phyloP scores from a whole-genome alignment of 2,329 filamentous ascomycete genomes.

The Ophiobolus disseminans region DNA sequence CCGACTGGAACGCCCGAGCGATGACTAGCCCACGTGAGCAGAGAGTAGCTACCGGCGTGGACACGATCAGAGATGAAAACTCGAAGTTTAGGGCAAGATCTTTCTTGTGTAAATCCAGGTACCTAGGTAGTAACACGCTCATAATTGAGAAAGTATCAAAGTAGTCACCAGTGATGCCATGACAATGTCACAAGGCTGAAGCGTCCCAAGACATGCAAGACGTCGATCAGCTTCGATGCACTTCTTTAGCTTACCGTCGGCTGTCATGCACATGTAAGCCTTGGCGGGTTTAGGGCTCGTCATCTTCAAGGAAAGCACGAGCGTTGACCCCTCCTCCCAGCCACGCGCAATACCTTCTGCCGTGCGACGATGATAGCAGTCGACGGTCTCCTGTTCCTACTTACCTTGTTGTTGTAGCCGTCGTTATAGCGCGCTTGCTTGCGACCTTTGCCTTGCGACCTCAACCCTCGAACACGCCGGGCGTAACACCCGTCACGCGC shows the following conservation, averaged over 20 bases:
- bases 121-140: too few relatives aligned
- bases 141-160: too few relatives aligned
- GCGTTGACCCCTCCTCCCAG: constrained; percentile 23
- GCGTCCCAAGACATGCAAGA: constrained; percentile 7
- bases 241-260: constrained; percentile 21
- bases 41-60: too few relatives aligned
- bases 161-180: too few relatives aligned
- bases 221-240: constrained; percentile 35
- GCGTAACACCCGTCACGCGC: constrained; percentile 17
- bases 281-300: constrained; percentile 21
- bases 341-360: constrained; percentile 17
- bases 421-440: constrained; percentile 19
- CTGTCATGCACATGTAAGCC: constrained; percentile 9
- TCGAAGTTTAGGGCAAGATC: too few relatives aligned
- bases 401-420: constrained; percentile 8
- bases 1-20: too few relatives aligned
- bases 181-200: constrained; percentile 32
- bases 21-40: too few relatives aligned
- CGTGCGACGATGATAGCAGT: constrained; percentile 19
- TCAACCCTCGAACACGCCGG: neutral
- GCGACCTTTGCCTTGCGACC: constrained; percentile 4
- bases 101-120: too few relatives aligned
- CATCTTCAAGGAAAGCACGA: constrained; percentile 22
- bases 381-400: constrained; percentile 11
- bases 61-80: too few relatives aligned